Percentiles rank a stretch among this genome's conserved stretches.
These are phyloP conservation scores for Pseudocercospora crystallina DNA, from an alignment of 2,329 filamentous ascomycete genomes.

Conservation along the genomic window DNA sequence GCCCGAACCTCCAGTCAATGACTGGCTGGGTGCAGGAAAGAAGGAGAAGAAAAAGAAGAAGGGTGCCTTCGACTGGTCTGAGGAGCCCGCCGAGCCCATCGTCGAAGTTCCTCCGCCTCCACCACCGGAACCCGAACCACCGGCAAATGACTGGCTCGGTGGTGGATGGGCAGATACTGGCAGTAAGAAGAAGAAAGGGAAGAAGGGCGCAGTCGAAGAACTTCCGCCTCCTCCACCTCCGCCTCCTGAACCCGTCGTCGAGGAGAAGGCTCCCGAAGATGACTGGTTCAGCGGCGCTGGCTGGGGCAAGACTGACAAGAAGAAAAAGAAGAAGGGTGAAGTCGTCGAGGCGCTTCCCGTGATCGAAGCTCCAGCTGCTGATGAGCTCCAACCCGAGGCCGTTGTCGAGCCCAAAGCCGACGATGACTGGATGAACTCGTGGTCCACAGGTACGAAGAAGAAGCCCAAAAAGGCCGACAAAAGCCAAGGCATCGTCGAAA, in stretches of 20 bases:
- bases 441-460: constrained; percentile 56
- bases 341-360: constrained; percentile 16
- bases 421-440: constrained; percentile 54
- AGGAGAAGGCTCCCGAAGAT: constrained; percentile 40
- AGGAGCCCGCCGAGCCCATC: constrained; percentile 25
- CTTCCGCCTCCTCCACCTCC: constrained; percentile 22
- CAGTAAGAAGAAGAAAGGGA: constrained; percentile 32
- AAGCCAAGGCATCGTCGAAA: constrained; percentile 43
- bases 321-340: constrained; percentile 42
- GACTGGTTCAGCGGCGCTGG: constrained; percentile 59
- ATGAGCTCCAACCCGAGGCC: constrained; percentile 40
- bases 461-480: constrained; percentile 50
- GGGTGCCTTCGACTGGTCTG: constrained; percentile 35
- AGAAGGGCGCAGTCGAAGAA: constrained; percentile 30
- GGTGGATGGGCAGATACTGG: constrained; percentile 30
- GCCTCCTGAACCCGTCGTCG: constrained; percentile 23
- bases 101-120: constrained; percentile 27
- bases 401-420: constrained; percentile 52
- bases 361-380: constrained; percentile 17
- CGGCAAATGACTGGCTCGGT: constrained; percentile 32
- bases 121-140: constrained; percentile 36
- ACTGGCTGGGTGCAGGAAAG: constrained; percentile 19
- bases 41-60: constrained; percentile 45
- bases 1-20: constrained; percentile 23
- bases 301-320: constrained; percentile 52